These are phyloP conservation scores for Dianthus caryophyllus DNA, from an alignment of 148 eudicot species.

Conservation along the genomic window DNA sequence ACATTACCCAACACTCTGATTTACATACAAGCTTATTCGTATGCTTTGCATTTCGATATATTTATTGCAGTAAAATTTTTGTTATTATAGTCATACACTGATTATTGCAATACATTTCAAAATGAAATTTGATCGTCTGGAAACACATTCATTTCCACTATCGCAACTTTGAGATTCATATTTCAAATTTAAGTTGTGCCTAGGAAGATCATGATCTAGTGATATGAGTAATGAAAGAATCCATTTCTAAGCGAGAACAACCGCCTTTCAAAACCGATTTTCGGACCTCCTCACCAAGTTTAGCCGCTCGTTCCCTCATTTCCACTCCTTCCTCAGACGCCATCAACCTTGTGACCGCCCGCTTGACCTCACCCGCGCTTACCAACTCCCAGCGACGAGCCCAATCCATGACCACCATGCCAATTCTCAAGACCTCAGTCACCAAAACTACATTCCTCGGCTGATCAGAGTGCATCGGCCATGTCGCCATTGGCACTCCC, in stretches of 20 bases:
- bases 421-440: slow-evolving; percentile 2
- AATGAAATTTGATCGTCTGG: too few species aligned
- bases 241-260: not conserved
- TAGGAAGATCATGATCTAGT: not conserved
- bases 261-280: not conserved
- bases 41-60: too few species aligned
- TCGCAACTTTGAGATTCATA: too few species aligned
- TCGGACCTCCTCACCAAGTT: not conserved
- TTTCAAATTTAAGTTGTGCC: not conserved
- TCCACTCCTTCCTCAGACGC: not conserved
- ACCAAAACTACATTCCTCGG: slow-evolving; percentile 5
- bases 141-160: too few species aligned
- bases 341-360: slow-evolving; percentile 1
- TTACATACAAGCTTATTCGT: too few species aligned
- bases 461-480: slow-evolving; percentile 14
- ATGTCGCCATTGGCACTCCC: slow-evolving; percentile 6
- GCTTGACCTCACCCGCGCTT: not conserved
- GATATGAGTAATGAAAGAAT: slow-evolving; percentile 4
- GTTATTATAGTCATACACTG: too few species aligned
- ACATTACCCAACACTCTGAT: too few species aligned
- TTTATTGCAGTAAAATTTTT: too few species aligned
- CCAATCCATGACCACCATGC: slow-evolving; percentile 10
- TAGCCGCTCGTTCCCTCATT: slow-evolving; percentile 1
- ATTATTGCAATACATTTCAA: too few species aligned
- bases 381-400: not conserved